A percentile compares a stretch with the other conserved stretches of the same genome.
These are phyloP conservation scores for Lipomyces chichibuensis DNA, from an alignment of 805 yeast genomes.

Conservation along the genomic window DNA sequence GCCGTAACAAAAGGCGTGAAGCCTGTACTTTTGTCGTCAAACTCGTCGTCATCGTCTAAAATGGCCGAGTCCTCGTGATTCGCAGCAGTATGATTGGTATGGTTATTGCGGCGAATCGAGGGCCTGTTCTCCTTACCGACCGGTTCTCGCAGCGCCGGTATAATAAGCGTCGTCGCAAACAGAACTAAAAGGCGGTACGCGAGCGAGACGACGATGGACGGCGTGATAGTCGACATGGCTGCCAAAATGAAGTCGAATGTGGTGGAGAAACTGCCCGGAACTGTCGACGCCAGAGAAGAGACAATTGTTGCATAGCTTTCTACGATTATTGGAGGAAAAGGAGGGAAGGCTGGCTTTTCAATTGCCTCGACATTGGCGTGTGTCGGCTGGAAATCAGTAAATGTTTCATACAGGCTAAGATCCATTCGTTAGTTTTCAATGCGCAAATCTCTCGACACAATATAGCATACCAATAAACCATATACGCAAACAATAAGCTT, in stretches of 20 bases:
- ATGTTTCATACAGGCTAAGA: constrained; percentile 71
- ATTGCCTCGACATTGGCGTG: constrained; percentile 18
- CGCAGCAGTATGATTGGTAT: neutral
- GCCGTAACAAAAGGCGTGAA: constrained; percentile 61
- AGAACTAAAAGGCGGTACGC: constrained; percentile 86
- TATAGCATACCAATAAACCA: constrained; percentile 67
- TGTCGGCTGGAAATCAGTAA: constrained; percentile 71
- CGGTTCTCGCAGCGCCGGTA: constrained; percentile 63
- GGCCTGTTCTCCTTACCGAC: neutral
- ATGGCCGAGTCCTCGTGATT: neutral
- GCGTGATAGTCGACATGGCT: constrained; percentile 66
- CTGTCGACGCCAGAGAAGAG: constrained; percentile 45
- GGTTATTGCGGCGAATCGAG: neutral
- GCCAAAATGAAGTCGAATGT: constrained; percentile 51
- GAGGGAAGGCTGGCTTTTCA: constrained; percentile 31
- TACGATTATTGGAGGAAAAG: constrained; percentile 46
- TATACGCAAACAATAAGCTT: constrained; percentile 82
- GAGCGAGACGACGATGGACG: constrained; percentile 78
- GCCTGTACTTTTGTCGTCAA: neutral
- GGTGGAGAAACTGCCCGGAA: constrained; percentile 48
- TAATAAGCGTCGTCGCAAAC: constrained; percentile 87
- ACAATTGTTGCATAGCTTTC: constrained; percentile 46
- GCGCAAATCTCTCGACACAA: neutral
- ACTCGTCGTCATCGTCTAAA: constrained; percentile 5
- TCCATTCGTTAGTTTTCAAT: neutral